Evolutionary conservation across 306 rosid genomes (phyloP).

Genomic region (Malus sieversii): DNA sequence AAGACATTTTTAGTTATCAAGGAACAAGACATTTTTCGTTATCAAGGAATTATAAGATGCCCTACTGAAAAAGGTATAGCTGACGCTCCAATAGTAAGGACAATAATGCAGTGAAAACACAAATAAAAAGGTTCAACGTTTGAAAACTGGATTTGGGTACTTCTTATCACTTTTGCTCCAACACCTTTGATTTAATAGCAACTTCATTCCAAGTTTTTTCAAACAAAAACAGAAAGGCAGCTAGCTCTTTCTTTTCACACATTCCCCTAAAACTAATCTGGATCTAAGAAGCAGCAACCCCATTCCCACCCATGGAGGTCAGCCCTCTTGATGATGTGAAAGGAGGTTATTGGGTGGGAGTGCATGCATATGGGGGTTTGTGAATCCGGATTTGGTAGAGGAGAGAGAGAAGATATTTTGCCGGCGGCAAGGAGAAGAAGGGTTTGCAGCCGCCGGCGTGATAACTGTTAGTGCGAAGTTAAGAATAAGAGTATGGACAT

Average conservation of each 20-base stretch:
- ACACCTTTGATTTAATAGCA: not conserved
- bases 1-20: not conserved
- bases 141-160: not conserved
- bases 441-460: too few species aligned
- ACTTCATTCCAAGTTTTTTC: not conserved
- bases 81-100: not conserved
- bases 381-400: too few species aligned
- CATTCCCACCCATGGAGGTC: too few species aligned
- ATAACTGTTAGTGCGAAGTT: too few species aligned
- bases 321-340: too few species aligned
- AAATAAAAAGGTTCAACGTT: not conserved
- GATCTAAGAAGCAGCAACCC: too few species aligned
- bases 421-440: too few species aligned
- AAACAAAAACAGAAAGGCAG: not conserved
- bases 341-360: too few species aligned
- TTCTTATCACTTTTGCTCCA: not conserved
- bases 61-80: not conserved
- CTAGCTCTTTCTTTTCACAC: not conserved
- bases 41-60: not conserved
- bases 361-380: too few species aligned
- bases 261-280: too few species aligned
- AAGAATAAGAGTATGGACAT: too few species aligned
- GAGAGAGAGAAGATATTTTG: too few species aligned
- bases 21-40: not conserved
- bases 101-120: not conserved